Conservation (phyloP, 192 early-diverging fungal genomes). For the Dimargaris cristalligena region DNA sequence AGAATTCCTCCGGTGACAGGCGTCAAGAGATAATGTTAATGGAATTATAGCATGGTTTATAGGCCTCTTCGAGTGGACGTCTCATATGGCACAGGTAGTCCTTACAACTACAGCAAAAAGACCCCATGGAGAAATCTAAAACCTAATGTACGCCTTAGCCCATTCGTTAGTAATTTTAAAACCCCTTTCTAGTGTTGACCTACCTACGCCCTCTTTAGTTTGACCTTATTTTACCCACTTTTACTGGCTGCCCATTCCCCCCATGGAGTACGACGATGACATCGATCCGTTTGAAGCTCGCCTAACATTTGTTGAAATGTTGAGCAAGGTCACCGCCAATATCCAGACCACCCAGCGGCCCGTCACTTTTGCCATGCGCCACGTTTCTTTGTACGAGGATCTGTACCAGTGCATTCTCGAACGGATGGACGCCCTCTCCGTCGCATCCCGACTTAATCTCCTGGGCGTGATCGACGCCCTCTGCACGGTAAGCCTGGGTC, state of each 20-base stretch:
- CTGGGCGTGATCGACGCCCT: slow-evolving; percentile 30
- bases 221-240: background rate
- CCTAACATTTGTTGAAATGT: slow-evolving; percentile 29
- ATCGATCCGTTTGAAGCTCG: slow-evolving; percentile 31
- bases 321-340: slow-evolving; percentile 26
- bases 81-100: too few species aligned
- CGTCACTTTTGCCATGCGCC: slow-evolving; percentile 23
- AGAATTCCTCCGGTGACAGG: too few species aligned
- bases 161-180: too few species aligned
- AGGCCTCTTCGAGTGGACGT: too few species aligned
- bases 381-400: slow-evolving; percentile 21
- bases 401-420: slow-evolving; percentile 29
- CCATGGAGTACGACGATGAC: slow-evolving; percentile 17
- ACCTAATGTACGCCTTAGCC: too few species aligned
- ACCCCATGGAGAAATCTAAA: too few species aligned
- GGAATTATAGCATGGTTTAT: too few species aligned
- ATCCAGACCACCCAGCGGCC: slow-evolving; percentile 26
- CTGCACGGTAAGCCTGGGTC: slow-evolving; percentile 12
- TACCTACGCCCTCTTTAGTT: too few species aligned
- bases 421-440: slow-evolving; percentile 20
- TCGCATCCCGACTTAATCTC: slow-evolving; percentile 27
- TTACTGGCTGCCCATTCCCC: background rate
- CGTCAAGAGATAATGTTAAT: too few species aligned
- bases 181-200: too few species aligned
- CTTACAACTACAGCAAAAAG: too few species aligned